Evolutionary conservation across 2,329 filamentous ascomycete genomes (phyloP), one percentile per base, ranked within the genome.

Genomic region (Sclerotinia spermophila): DNA sequence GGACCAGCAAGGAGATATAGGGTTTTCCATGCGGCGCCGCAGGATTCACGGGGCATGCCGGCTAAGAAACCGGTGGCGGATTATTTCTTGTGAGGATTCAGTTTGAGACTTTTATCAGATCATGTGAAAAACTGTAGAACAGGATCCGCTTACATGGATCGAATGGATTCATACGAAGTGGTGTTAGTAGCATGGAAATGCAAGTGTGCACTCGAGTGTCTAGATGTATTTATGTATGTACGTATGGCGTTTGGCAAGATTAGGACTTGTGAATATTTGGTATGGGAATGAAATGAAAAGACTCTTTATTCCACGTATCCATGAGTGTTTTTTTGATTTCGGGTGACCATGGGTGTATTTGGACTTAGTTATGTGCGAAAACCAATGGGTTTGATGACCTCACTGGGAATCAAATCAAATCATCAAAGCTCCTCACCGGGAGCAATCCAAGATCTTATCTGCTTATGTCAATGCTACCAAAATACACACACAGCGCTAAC

Each of bases 1-100:
- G 94, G 94, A 1, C 96, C 96, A 1, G 96, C 94, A 4, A 87
- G 96, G 77, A 85, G 96, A 75, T 99, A 99, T 82, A 86, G 95
- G 48, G 95, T 99, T 15, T 99, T 99, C 79, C 94, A 98, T 78
- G 96, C 96, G 0, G 96, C 96, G 68, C 94, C 96, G 67, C 96
- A 99, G 82, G 96, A 98, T 81, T 94, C 92, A 2, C 87, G 96
- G 77, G 96, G 96, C 6, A 99, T 99, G 96, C 96, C 96, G 71
- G 96, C 96, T 4, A 99, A 99, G 87, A 98, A 98, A 82, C 96
- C 96, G 4, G 93, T 97, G 68, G 94, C 94, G 21, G 95, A 98
- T 82, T 99, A 98, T 84, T 99, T 99, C 81, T 84, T 99, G 82
- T 90, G 45, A 70, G 48, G n/a, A 5, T 53, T n/a, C 27, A 11